Percentiles rank a stretch among this genome's conserved stretches.
phyloP scores from a whole-genome alignment of 176 grass and related monocot genomes.

The Bolboschoenus planiculmis region DNA sequence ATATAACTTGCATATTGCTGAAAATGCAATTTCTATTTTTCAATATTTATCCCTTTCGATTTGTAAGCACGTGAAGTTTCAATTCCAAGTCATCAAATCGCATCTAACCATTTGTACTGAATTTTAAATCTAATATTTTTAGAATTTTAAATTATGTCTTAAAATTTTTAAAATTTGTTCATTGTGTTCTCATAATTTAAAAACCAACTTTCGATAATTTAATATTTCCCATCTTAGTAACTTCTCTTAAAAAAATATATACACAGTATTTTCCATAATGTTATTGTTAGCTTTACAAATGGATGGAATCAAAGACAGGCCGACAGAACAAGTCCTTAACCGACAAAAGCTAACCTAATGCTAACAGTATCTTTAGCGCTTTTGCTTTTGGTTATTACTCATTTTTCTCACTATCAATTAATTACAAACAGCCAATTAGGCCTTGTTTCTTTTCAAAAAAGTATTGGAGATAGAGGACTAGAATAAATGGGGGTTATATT shows the following conservation, averaged over 20 bases:
- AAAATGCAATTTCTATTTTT: no score
- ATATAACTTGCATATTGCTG: neutral
- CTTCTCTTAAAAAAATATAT: neutral
- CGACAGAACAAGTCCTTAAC: neutral
- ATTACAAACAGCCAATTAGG: neutral
- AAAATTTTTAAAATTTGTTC: neutral
- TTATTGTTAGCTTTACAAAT: neutral
- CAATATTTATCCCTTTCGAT: no score
- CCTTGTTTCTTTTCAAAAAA: neutral
- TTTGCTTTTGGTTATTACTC: neutral
- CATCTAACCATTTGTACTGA: no score
- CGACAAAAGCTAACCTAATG: constrained; percentile 17
- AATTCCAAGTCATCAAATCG: no score
- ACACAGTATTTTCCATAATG: neutral
- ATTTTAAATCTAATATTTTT: no score
- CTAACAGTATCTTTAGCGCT: neutral
- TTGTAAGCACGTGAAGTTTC: no score
- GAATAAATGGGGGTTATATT: neutral
- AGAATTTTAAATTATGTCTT: no score
- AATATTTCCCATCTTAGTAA: neutral
- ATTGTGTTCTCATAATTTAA: neutral
- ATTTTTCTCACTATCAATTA: neutral
- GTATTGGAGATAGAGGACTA: neutral
- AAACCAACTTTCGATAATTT: neutral
- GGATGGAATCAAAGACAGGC: constrained; percentile 11